phyloP scores from a whole-genome alignment of 2,329 filamentous ascomycete genomes.

The Ciborinia camelliae region DNA sequence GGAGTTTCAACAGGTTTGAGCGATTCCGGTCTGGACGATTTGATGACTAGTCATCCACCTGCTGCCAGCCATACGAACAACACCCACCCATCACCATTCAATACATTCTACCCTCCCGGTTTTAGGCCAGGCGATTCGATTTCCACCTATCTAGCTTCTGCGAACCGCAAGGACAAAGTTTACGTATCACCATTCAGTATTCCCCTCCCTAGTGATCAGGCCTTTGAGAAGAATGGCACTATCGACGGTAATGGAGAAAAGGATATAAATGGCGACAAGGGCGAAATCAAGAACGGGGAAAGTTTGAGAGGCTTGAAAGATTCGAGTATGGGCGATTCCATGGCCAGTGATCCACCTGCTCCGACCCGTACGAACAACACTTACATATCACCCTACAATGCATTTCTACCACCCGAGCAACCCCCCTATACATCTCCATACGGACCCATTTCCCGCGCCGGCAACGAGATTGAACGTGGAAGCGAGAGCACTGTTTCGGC shows the following conservation, averaged over 20 bases:
- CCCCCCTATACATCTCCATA: background rate
- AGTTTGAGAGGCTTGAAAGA: too few species aligned
- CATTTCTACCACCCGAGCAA: background rate
- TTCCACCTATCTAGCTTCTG: background rate
- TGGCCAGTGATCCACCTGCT: background rate
- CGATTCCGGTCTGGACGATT: background rate
- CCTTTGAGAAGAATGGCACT: too few species aligned
- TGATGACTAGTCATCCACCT: background rate
- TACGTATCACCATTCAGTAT: too few species aligned
- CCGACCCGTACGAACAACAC: too few species aligned
- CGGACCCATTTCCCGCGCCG: background rate
- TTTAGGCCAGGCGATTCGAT: too few species aligned
- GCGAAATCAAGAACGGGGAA: too few species aligned
- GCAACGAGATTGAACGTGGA: too few species aligned
- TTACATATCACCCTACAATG: background rate
- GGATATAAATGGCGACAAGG: too few species aligned
- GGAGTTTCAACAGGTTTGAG: background rate
- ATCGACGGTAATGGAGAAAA: too few species aligned
- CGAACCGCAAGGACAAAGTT: too few species aligned
- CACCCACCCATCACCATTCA: background rate
- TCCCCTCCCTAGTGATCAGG: too few species aligned
- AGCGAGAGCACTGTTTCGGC: background rate
- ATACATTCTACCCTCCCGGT: background rate
- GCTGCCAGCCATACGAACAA: too few species aligned
- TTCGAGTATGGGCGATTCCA: background rate